Evolutionary conservation across 768 basidiomycete species (phyloP).

Genomic region (Boletellus ananas): DNA sequence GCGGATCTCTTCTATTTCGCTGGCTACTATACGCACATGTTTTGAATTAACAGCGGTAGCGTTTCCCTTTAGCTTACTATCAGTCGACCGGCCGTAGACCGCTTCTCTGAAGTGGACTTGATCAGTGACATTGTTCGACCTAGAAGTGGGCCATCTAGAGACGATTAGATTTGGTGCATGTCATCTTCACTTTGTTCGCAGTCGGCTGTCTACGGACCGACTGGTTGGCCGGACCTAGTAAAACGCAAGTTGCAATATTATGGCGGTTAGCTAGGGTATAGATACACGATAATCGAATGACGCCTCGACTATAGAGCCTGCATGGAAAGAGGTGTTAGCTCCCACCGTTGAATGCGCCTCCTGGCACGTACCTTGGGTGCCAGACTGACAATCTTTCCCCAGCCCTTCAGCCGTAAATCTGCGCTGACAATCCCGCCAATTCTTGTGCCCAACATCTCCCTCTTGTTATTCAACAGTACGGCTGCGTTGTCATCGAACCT

Average conservation of each 20-base stretch:
- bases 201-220: too few species aligned
- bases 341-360: neutral
- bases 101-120: too few species aligned
- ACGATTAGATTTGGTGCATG: too few species aligned
- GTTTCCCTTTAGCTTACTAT: too few species aligned
- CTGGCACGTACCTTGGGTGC: conserved; percentile 71
- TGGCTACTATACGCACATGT: too few species aligned
- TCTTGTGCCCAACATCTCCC: conserved; percentile 92
- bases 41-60: too few species aligned
- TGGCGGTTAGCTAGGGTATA: conserved; percentile 9
- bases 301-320: conserved; percentile 17
- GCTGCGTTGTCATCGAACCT: conserved; percentile 97
- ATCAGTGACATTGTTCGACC: too few species aligned
- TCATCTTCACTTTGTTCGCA: too few species aligned
- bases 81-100: too few species aligned
- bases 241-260: neutral
- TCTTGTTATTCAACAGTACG: conserved; percentile 91
- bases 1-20: too few species aligned
- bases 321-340: neutral
- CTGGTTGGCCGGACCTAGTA: neutral
- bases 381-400: conserved; percentile 90
- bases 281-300: neutral
- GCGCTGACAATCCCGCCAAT: conserved; percentile 92
- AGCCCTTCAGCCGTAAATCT: conserved; percentile 86
- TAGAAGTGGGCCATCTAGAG: too few species aligned